phyloP scores from a whole-genome alignment of 1,139 yeast species.

The Diutina sp. region DNA sequence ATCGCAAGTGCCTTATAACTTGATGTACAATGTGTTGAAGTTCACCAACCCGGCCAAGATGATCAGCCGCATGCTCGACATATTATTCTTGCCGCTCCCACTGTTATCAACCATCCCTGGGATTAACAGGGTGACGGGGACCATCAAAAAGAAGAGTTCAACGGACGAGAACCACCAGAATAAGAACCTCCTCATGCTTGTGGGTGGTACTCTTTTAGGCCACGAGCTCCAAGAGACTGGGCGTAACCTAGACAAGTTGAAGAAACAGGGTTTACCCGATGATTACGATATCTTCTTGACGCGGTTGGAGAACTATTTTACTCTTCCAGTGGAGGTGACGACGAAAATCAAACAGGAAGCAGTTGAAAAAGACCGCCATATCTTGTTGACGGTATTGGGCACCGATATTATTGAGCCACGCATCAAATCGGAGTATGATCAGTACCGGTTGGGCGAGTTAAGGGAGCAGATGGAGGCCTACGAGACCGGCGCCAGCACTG shows the following conservation, averaged over 20 bases:
- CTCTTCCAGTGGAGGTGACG: background rate
- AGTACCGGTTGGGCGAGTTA: background rate
- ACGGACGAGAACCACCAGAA: constrained; percentile 19
- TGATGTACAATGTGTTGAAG: constrained; percentile 62
- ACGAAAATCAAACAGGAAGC: background rate
- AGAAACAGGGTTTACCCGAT: constrained; percentile 3
- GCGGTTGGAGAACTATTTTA: background rate
- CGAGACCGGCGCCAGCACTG: background rate
- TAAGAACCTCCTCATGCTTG: background rate
- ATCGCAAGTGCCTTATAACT: constrained; percentile 58
- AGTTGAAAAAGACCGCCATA: background rate
- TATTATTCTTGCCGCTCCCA: constrained; percentile 34
- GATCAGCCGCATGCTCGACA: constrained; percentile 62
- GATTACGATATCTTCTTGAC: background rate
- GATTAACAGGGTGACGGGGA: constrained; percentile 14
- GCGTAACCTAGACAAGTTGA: constrained; percentile 31
- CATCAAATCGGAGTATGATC: background rate
- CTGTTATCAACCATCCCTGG: background rate
- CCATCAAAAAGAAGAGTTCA: constrained; percentile 8
- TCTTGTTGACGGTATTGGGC: background rate
- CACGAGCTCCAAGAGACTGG: background rate
- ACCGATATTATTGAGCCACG: background rate
- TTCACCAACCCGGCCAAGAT: constrained; percentile 81
- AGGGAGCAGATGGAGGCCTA: background rate
- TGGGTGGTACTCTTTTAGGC: background rate